These are phyloP conservation scores for Moelleriella libera DNA, from an alignment of 2,329 filamentous ascomycete species.

Conservation along the genomic window DNA sequence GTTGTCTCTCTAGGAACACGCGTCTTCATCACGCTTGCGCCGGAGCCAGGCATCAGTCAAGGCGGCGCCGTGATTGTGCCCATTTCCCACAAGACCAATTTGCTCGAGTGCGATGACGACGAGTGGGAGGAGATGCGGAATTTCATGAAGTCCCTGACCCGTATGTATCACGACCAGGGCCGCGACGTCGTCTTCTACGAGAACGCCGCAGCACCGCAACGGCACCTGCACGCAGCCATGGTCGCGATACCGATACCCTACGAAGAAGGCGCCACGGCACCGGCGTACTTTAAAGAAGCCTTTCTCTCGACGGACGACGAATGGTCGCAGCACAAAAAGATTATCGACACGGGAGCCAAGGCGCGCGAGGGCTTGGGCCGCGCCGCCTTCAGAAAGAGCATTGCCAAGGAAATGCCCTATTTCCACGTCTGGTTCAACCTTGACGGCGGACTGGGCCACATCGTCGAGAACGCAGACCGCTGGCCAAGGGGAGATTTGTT, in stretches of 20 bases:
- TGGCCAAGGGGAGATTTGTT: constrained; percentile 93
- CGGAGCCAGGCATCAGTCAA: constrained; percentile 73
- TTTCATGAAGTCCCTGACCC: constrained; percentile 93
- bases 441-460: constrained; percentile 82
- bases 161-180: constrained; percentile 88
- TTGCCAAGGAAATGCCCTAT: constrained; percentile 96
- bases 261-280: constrained; percentile 78
- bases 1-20: constrained; percentile 75
- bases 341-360: constrained; percentile 71
- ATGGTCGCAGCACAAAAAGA: constrained; percentile 89
- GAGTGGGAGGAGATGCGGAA: constrained; percentile 99
- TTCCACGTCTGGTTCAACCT: constrained; percentile 95
- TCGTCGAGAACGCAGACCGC: constrained; percentile 71
- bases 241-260: constrained; percentile 79
- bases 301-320: constrained; percentile 80
- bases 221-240: constrained; percentile 74
- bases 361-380: constrained; percentile 57
- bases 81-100: constrained; percentile 71
- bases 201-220: constrained; percentile 71
- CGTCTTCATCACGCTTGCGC: constrained; percentile 76
- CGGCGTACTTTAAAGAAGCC: constrained; percentile 90
- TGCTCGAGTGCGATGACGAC: constrained; percentile 96
- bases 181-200: constrained; percentile 95
- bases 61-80: constrained; percentile 83
- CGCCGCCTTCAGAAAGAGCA: constrained; percentile 62